Conservation (phyloP, 2,329 filamentous ascomycete genomes). For the Aspergillus sp. region DNA sequence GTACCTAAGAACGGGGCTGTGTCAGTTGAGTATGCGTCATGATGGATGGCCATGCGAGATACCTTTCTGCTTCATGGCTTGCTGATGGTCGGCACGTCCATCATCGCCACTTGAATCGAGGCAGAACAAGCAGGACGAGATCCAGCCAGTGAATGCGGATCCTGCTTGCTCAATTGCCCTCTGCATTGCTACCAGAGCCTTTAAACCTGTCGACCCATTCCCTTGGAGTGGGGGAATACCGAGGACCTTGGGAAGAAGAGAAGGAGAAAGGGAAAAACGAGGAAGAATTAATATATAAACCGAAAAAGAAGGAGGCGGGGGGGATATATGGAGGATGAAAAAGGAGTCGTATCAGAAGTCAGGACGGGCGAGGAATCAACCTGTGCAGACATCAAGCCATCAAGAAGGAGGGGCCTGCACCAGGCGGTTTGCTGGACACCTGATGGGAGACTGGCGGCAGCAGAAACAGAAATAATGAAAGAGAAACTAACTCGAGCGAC, state of each 20-base stretch:
- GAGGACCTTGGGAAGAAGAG: conserved; percentile 10
- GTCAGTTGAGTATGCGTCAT: conserved; percentile 8
- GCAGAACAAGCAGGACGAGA: conserved; percentile 41
- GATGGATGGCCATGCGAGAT: conserved; percentile 2
- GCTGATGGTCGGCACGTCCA: conserved; percentile 25
- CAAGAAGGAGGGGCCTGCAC: neutral
- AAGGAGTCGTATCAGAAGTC: conserved; percentile 3
- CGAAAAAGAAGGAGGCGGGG: neutral
- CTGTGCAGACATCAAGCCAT: conserved; percentile 1
- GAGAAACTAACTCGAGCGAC: neutral
- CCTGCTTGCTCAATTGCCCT: conserved; percentile 39
- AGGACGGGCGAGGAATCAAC: conserved; percentile 13
- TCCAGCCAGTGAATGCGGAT: conserved; percentile 41
- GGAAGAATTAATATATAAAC: conserved; percentile 2
- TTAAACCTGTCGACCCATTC: conserved; percentile 29
- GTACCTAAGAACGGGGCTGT: conserved; percentile 28
- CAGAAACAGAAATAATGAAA: conserved; percentile 6
- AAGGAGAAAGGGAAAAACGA: conserved; percentile 6
- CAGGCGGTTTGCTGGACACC: neutral
- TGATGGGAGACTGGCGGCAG: conserved; percentile 6
- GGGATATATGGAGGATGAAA: neutral
- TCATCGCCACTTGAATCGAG: conserved; percentile 23
- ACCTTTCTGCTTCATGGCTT: conserved; percentile 24
- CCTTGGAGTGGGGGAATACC: conserved; percentile 20
- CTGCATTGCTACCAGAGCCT: conserved; percentile 36